These are phyloP conservation scores for Euphorbia schlechtendalii DNA, from an alignment of 441 rosid species.

Conservation along the genomic window DNA sequence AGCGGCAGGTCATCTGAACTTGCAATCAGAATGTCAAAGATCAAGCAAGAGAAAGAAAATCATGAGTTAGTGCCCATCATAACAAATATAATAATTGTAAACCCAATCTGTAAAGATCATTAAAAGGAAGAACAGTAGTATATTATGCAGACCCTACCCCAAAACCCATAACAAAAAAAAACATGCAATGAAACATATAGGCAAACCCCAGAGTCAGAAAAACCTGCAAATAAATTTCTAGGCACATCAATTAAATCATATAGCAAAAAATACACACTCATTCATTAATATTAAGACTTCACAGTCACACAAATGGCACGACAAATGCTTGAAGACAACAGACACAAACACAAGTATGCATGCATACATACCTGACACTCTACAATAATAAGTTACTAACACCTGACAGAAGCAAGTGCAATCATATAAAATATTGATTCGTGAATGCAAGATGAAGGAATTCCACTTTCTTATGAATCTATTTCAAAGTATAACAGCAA, in stretches of 20 bases:
- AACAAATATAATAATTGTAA: background rate
- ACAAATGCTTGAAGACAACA: background rate
- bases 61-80: slow-evolving; percentile 17
- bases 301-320: background rate
- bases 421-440: background rate
- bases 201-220: too few species aligned
- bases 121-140: too few species aligned
- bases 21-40: slow-evolving; percentile 26
- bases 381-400: too few species aligned
- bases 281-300: too few species aligned
- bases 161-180: too few species aligned
- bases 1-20: slow-evolving; percentile 92
- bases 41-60: slow-evolving; percentile 17
- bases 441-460: background rate
- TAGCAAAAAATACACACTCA: too few species aligned
- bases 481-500: background rate
- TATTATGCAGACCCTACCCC: too few species aligned
- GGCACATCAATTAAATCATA: too few species aligned
- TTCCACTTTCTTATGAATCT: background rate
- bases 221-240: too few species aligned
- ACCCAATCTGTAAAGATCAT: slow-evolving; percentile 1
- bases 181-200: too few species aligned
- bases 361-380: too few species aligned
- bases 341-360: too few species aligned
- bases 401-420: background rate